Evolutionary conservation across 1,284 basidiomycete genomes (phyloP).

Genomic region (Trametes versicolor): DNA sequence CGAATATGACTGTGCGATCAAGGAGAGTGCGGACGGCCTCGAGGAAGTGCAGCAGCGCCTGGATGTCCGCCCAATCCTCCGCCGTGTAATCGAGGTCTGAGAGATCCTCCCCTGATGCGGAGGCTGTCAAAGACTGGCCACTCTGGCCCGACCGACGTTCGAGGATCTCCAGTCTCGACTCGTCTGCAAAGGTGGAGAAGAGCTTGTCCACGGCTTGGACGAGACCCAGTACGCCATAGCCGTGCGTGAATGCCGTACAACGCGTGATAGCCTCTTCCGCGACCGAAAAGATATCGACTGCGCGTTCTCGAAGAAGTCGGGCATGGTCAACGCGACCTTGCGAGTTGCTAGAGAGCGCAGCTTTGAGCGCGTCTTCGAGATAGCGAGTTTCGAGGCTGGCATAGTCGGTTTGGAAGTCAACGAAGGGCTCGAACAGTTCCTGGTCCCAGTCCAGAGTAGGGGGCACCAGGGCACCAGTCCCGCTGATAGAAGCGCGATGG

Average conservation of each 20-base stretch:
- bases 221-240: constrained; percentile 81
- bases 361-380: constrained; percentile 65
- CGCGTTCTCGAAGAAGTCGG: constrained; percentile 74
- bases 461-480: constrained; percentile 35
- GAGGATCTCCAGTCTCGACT: constrained; percentile 64
- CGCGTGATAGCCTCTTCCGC: constrained; percentile 83
- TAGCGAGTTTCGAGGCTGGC: constrained; percentile 76
- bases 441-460: constrained; percentile 82
- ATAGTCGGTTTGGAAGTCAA: constrained; percentile 90
- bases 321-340: constrained; percentile 60
- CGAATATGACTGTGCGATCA: constrained; percentile 74
- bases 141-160: constrained; percentile 47
- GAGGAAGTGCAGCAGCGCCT: constrained; percentile 84
- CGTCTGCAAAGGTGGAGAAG: constrained; percentile 73
- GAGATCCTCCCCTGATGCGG: constrained; percentile 63
- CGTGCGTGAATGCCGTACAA: constrained; percentile 85
- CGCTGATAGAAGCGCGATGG: constrained; percentile 48
- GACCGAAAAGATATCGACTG: constrained; percentile 76
- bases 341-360: constrained; percentile 47
- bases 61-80: constrained; percentile 89
- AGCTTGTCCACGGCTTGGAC: constrained; percentile 79
- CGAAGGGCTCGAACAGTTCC: constrained; percentile 90
- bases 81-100: constrained; percentile 87
- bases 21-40: constrained; percentile 77
- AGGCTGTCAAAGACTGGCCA: constrained; percentile 42